phyloP scores from a whole-genome alignment of 306 rosid genomes.

The Trichosanthes truncata region DNA sequence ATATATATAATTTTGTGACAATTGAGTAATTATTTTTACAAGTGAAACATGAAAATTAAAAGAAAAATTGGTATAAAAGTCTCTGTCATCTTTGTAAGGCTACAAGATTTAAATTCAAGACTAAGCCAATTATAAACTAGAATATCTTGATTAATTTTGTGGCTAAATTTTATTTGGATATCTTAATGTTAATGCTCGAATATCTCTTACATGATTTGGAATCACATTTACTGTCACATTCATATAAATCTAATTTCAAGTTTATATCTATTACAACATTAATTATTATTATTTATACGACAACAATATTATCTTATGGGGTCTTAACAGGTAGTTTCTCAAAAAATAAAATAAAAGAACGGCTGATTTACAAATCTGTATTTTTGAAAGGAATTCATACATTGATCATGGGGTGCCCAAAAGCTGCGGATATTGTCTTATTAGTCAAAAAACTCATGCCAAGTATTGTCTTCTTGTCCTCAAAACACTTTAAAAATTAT shows the following conservation, averaged over 20 bases:
- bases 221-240: not conserved
- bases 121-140: not conserved
- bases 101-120: not conserved
- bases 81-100: not conserved
- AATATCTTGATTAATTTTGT: not conserved
- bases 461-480: not conserved
- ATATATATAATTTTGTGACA: too few relatives aligned
- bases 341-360: not conserved
- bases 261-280: not conserved
- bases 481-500: not conserved
- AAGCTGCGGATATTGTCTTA: not conserved
- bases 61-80: not conserved
- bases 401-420: not conserved
- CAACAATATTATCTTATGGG: not conserved
- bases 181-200: not conserved
- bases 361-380: not conserved
- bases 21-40: too few relatives aligned
- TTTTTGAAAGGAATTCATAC: not conserved
- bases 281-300: not conserved
- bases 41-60: not conserved
- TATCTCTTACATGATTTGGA: not conserved
- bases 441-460: not conserved
- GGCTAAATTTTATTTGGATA: not conserved
- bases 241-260: not conserved
- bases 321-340: not conserved